These are phyloP conservation scores for Mortierella sp. DNA, from an alignment of 371 early-diverging fungal genomes.

Conservation along the genomic window DNA sequence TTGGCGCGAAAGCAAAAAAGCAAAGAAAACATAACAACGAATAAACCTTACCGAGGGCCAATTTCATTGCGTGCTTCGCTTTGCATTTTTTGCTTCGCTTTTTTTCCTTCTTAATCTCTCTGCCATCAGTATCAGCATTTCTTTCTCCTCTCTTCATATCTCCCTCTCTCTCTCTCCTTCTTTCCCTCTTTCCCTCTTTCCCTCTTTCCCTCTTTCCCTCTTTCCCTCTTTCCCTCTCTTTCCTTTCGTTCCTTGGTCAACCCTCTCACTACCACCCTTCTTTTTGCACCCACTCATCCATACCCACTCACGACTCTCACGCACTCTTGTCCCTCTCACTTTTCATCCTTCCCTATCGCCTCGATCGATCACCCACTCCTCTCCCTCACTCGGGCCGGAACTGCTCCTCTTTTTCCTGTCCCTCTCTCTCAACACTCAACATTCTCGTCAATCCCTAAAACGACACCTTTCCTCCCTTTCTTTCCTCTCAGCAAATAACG, in stretches of 20 bases:
- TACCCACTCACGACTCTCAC: not conserved
- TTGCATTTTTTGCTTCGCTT: not conserved
- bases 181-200: too few species aligned
- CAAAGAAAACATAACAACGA: not conserved
- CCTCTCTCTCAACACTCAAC: not conserved
- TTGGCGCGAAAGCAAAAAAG: not conserved
- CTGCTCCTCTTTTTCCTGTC: not conserved
- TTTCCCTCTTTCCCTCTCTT: not conserved
- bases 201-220: not conserved
- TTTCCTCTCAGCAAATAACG: not conserved
- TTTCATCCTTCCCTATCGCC: not conserved
- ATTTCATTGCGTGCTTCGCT: not conserved
- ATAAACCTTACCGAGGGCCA: not conserved
- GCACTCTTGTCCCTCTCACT: not conserved
- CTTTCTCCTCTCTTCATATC: not conserved
- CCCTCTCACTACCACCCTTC: not conserved
- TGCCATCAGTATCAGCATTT: not conserved
- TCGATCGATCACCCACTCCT: not conserved
- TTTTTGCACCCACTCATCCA: not conserved
- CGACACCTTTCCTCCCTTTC: not conserved
- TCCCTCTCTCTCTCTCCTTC: not conserved
- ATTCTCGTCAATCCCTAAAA: too few species aligned
- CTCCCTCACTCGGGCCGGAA: too few species aligned
- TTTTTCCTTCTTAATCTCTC: not conserved
- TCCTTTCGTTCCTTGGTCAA: not conserved